phyloP scores from a whole-genome alignment of 1,139 yeast species.

The Suhomyces choctaworum region DNA sequence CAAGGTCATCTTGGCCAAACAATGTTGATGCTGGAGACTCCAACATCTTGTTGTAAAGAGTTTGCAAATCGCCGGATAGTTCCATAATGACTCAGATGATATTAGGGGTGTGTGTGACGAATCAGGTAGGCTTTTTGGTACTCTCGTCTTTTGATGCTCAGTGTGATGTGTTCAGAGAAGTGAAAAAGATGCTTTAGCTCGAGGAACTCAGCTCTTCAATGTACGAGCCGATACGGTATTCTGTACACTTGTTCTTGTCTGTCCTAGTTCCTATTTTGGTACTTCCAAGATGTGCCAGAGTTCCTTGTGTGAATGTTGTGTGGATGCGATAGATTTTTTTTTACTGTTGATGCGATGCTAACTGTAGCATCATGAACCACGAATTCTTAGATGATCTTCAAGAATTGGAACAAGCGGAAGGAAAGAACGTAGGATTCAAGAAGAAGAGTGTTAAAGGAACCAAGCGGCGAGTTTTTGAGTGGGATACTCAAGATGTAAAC shows the following conservation, averaged over 20 bases:
- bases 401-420: conserved; percentile 7
- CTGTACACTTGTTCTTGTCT: too few species aligned
- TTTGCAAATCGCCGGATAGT: conserved; percentile 51
- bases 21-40: conserved; percentile 45
- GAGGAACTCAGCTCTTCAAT: too few species aligned
- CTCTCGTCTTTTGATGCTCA: not conserved
- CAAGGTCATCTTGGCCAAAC: conserved; percentile 62
- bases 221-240: too few species aligned
- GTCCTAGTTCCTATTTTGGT: too few species aligned
- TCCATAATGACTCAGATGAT: too few species aligned
- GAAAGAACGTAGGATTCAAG: conserved; percentile 21
- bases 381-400: conserved; percentile 13
- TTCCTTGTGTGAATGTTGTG: not conserved
- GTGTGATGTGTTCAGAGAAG: too few species aligned
- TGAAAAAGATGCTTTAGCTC: too few species aligned
- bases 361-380: not conserved
- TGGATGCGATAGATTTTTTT: conserved; percentile 3
- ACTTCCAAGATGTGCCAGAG: too few species aligned
- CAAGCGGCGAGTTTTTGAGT: conserved; percentile 3
- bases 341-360: not conserved
- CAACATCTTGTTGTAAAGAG: conserved; percentile 61
- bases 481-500: not conserved
- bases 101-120: too few species aligned
- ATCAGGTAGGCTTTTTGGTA: conserved; percentile 3
- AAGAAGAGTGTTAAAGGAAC: conserved; percentile 20